phyloP scores from a whole-genome alignment of 768 basidiomycete genomes.

The Udeniomyces megalosporus region DNA sequence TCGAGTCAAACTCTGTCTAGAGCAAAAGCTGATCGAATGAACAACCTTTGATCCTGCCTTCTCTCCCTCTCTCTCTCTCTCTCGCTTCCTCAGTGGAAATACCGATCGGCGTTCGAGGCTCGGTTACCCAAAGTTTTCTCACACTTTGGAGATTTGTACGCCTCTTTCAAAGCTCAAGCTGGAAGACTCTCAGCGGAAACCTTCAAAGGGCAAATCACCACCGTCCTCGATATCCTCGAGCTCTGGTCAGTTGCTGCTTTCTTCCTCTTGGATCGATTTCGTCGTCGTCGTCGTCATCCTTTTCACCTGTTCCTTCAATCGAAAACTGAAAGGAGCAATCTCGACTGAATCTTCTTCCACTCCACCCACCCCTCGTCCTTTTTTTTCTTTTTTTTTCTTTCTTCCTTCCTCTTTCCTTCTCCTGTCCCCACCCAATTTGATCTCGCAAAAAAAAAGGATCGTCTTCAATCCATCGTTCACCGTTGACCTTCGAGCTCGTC shows the following conservation, averaged over 20 bases:
- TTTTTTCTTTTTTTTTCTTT: not conserved
- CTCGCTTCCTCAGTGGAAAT: conserved; percentile 49
- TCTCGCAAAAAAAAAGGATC: too few relatives aligned
- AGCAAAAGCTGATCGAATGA: not conserved
- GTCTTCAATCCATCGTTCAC: conserved; percentile 84
- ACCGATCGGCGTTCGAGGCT: conserved; percentile 81
- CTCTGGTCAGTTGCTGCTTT: conserved; percentile 42
- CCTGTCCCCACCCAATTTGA: too few relatives aligned
- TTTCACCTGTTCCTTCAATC: not conserved
- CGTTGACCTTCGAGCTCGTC: conserved; percentile 47
- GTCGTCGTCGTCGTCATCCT: not conserved
- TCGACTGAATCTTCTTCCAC: too few relatives aligned
- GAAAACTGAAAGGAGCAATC: not conserved
- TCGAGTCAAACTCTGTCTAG: not conserved
- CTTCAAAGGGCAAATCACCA: conserved; percentile 81
- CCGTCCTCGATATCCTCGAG: conserved; percentile 90
- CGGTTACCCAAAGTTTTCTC: conserved; percentile 88
- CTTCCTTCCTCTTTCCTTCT: not conserved
- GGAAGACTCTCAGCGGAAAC: conserved; percentile 90
- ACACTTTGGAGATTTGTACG: conserved; percentile 82
- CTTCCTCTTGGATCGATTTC: not conserved
- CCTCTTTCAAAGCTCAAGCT: conserved; percentile 56
- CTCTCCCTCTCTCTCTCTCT: conserved; percentile 43
- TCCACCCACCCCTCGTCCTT: not conserved
- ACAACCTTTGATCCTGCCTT: conserved; percentile 44